Evolutionary conservation across 306 rosid genomes (phyloP).

Genomic region (Fragaria ananassa): DNA sequence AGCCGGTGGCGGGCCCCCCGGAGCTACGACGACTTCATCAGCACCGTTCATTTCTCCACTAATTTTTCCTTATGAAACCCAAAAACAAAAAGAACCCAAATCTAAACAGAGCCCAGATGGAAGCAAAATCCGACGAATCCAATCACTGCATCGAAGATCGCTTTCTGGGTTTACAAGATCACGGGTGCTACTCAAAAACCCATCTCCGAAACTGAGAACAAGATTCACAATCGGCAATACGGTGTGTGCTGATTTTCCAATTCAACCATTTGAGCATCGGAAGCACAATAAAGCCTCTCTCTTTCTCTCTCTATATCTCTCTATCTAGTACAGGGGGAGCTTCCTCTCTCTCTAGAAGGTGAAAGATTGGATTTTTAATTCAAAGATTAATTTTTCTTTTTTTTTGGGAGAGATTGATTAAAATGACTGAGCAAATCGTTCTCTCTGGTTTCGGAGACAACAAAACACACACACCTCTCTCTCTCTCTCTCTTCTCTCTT

Average conservation of each 20-base stretch:
- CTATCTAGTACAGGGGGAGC: conserved; percentile 20
- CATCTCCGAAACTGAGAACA: conserved; percentile 26
- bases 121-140: conserved; percentile 37
- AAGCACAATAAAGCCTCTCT: conserved; percentile 22
- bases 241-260: conserved; percentile 54
- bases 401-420: conserved; percentile 25
- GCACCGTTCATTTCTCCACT: conserved; percentile 71
- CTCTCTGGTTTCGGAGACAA: conserved; percentile 46
- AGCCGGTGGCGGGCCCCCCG: conserved; percentile 64
- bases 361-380: conserved; percentile 42
- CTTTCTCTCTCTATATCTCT: conserved; percentile 16
- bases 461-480: conserved; percentile 19
- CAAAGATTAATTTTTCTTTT: not conserved
- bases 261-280: conserved; percentile 57
- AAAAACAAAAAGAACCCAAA: conserved; percentile 20
- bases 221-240: conserved; percentile 22
- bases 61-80: not conserved
- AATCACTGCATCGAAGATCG: conserved; percentile 69
- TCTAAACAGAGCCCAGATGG: conserved; percentile 40
- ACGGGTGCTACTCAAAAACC: conserved; percentile 39
- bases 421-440: conserved; percentile 54
- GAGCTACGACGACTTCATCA: conserved; percentile 80
- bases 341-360: conserved; percentile 61
- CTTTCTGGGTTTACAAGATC: conserved; percentile 59
- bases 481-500: conserved; percentile 21